phyloP scores from a whole-genome alignment of 140 eudicot species.

The Oenanthe javanica region DNA sequence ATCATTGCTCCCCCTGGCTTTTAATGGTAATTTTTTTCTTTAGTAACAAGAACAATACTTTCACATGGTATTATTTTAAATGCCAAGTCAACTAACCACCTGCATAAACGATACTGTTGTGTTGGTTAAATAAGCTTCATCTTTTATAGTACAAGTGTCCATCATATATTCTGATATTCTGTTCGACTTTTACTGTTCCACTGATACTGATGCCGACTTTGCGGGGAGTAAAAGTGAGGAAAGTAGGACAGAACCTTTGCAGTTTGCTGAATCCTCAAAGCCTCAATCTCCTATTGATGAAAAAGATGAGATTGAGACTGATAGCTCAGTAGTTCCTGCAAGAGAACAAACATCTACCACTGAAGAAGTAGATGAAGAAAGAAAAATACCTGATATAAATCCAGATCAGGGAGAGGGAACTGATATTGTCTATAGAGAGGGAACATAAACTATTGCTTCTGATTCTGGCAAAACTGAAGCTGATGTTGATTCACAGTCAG shows the following conservation, averaged over 20 bases:
- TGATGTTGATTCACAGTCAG: conserved; percentile 31
- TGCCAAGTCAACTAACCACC: no score
- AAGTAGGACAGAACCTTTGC: conserved; percentile 20
- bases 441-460: conserved; percentile 15
- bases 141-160: no score
- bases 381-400: conserved; percentile 20
- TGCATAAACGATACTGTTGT: no score
- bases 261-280: conserved; percentile 27
- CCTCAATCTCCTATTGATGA: conserved; percentile 31
- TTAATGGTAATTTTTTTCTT: no score
- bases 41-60: no score
- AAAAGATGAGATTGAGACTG: conserved; percentile 27
- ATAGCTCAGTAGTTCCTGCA: conserved; percentile 18
- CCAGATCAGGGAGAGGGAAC: conserved; percentile 28
- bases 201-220: conserved; percentile 51
- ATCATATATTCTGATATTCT: no score
- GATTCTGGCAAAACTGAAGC: conserved; percentile 19
- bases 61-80: no score
- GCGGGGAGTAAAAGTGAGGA: conserved; percentile 63
- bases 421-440: conserved; percentile 18
- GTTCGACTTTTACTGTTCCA: no score
- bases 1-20: no score
- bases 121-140: no score
- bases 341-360: conserved; percentile 24
- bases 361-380: conserved; percentile 26